Conservation (phyloP, 129 eudicot genomes). For the Smallanthus sonchifolius region DNA sequence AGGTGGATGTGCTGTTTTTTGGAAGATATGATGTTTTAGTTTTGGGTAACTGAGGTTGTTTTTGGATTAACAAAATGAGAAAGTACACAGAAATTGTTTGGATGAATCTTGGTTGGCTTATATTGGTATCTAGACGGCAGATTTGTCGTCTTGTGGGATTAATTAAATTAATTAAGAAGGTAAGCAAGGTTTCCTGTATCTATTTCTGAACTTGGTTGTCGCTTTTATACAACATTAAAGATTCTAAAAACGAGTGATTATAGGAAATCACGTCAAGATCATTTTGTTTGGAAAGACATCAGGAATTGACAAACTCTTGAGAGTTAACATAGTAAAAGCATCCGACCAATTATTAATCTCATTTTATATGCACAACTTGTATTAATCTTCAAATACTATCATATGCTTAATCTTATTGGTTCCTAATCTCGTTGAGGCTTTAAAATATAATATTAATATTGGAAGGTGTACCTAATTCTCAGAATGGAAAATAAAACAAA, state of each 20-base stretch:
- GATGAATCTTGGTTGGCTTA: constrained; percentile 28
- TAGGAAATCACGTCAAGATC: constrained; percentile 5
- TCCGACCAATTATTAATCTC: not conserved
- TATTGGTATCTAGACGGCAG: constrained; percentile 30
- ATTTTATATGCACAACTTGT: not conserved
- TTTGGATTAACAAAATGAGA: constrained; percentile 13
- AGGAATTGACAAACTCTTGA: not conserved
- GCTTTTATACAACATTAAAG: not conserved
- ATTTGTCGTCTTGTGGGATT: constrained; percentile 19
- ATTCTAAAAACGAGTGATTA: not conserved
- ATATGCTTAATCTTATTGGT: not conserved
- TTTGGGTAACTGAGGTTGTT: not conserved
- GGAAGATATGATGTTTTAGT: constrained; percentile 55
- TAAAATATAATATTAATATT: not conserved
- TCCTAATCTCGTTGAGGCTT: constrained; percentile 2
- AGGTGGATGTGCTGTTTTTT: constrained; percentile 61
- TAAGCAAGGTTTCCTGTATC: not conserved
- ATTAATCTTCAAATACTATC: not conserved
- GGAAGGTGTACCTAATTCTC: not conserved
- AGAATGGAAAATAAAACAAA: not conserved
- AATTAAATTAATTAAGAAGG: not conserved
- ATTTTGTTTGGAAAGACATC: not conserved
- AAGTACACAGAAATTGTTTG: constrained; percentile 3
- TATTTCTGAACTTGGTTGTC: constrained; percentile 5
- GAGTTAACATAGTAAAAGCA: not conserved